Evolutionary conservation across 148 eudicot species (phyloP).

Genomic region (Cornus controversa): DNA sequence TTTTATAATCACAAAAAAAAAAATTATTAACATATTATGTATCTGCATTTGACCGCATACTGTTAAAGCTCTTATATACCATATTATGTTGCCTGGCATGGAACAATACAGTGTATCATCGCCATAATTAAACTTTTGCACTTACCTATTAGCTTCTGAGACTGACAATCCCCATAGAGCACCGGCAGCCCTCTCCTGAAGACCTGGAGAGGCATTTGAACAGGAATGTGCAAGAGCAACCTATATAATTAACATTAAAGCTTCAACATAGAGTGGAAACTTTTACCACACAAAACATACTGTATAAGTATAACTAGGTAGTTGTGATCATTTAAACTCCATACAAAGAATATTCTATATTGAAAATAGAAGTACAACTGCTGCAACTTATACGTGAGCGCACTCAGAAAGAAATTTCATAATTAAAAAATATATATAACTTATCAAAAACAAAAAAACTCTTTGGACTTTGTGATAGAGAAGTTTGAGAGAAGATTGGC

Average conservation of each 20-base stretch:
- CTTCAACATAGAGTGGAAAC: neutral
- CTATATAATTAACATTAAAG: constrained; percentile 34
- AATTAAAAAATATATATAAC: too few species aligned
- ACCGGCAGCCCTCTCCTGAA: constrained; percentile 99
- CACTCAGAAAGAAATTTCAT: neutral
- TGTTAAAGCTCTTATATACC: too few species aligned
- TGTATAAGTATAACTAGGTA: neutral
- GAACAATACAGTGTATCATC: neutral
- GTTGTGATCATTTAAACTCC: neutral
- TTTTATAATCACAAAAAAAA: too few species aligned
- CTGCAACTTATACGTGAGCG: neutral
- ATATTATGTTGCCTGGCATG: neutral
- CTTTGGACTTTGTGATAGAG: too few species aligned
- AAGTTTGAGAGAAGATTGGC: too few species aligned
- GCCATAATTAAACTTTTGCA: neutral
- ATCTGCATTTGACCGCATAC: neutral
- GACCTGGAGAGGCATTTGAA: constrained; percentile 86
- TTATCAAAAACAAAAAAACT: too few species aligned
- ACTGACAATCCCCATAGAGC: constrained; percentile 98
- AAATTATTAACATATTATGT: too few species aligned
- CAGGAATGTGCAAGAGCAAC: constrained; percentile 93
- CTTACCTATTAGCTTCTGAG: constrained; percentile 89
- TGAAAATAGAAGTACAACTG: neutral
- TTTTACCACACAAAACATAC: neutral
- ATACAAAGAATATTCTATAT: neutral